Evolutionary conservation across 192 early-diverging fungal species (phyloP), one percentile per base, ranked within the genome.

Genomic region (Backusella tuberculispora): DNA sequence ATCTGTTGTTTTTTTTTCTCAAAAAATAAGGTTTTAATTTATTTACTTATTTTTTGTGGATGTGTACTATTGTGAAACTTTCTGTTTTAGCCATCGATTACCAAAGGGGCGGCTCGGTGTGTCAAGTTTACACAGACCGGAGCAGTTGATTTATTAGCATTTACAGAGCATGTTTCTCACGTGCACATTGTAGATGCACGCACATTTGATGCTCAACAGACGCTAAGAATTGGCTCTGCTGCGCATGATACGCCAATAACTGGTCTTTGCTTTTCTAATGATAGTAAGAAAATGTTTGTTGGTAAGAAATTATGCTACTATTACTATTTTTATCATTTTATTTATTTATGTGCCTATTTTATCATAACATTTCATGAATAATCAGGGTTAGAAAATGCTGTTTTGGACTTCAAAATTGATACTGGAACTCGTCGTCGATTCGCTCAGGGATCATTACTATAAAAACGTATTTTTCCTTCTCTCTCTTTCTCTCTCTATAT

Each of bases 61-160:
- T 56, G 19, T 10, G 21, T 60, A 60, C 10, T 26, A 26, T 26
- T 60, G 53, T 60, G 53, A 24, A 60, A 60, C 53, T 24, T 60
- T 60, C 53, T 24, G 53, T 4, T 60, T 60, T 65, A 91, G 86
- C 82, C 87, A 60, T 85, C 90, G 7, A 89, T 90, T 77, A 85
- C 88, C 43, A 92, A 95, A 82, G 89, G 95, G 56, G 76, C 80
- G 68, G 88, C 78, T 69, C 90, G 97, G 38, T 95, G 91, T 78
- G 95, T 97, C 44, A 99, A 99, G 80, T 99, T 96, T 77, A 93
- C 95, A 17, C 94, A 93, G 1, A 90, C 92, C 12, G 95, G 96
- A 21, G 92, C 94, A 0, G 86, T 96, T 53, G 97, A 99, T 82
- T 81, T 99, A 34, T 81, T 99, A 19, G 83, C 89, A 17, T 94